These are phyloP conservation scores for Cordyceps militaris DNA, from an alignment of 2,329 filamentous ascomycete genomes.

Conservation along the genomic window DNA sequence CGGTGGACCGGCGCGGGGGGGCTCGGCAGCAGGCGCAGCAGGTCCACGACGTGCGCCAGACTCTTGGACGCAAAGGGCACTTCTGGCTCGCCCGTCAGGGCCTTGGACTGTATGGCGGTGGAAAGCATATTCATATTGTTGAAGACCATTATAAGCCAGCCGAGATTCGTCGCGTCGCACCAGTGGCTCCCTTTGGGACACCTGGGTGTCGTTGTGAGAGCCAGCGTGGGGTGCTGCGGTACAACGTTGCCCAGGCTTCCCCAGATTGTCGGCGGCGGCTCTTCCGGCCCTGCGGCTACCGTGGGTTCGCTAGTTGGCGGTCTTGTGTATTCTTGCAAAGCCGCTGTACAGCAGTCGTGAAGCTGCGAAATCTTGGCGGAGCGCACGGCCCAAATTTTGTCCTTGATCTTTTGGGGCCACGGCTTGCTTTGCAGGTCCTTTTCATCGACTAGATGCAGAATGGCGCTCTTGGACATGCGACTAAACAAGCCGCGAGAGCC, in stretches of 20 bases:
- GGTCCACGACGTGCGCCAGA: constrained; percentile 38
- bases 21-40: constrained; percentile 36
- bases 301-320: constrained; percentile 19
- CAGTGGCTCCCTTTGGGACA: constrained; percentile 43
- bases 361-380: constrained; percentile 45
- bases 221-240: constrained; percentile 17
- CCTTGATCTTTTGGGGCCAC: constrained; percentile 41
- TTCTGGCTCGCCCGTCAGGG: constrained; percentile 14
- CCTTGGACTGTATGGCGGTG: constrained; percentile 28
- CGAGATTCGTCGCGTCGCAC: constrained; percentile 47
- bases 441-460: constrained; percentile 39
- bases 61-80: constrained; percentile 29
- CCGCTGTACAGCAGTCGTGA: constrained; percentile 35
- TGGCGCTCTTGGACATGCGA: constrained; percentile 41
- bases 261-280: constrained; percentile 18
- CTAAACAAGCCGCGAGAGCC: constrained; percentile 42
- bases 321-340: constrained; percentile 40
- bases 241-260: constrained; percentile 17
- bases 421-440: constrained; percentile 34
- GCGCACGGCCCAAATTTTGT: constrained; percentile 42
- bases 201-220: constrained; percentile 34
- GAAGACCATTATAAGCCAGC: constrained; percentile 47
- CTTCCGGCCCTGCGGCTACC: constrained; percentile 15
- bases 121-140: constrained; percentile 40
- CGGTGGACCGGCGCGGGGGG: constrained; percentile 34